phyloP scores from a whole-genome alignment of 495 filamentous ascomycete species.

The Xylaria grammica region DNA sequence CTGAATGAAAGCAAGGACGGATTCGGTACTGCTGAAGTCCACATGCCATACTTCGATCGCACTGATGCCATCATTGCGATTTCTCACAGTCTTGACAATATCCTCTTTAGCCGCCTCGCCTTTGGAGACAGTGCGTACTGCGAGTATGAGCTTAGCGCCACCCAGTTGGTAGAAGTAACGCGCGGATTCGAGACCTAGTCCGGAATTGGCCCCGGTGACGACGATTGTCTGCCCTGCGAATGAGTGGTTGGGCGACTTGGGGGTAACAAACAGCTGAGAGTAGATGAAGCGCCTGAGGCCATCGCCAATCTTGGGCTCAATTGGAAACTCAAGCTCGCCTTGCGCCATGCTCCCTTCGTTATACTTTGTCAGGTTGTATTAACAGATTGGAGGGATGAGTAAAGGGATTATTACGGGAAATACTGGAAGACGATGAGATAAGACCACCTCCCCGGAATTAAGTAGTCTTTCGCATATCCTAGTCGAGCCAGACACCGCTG shows the following conservation, averaged over 20 bases:
- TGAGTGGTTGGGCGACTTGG: slow-evolving; percentile 21
- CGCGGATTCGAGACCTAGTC: slow-evolving; percentile 54
- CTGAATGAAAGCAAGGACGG: not conserved
- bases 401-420: not conserved
- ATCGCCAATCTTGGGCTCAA: slow-evolving; percentile 5
- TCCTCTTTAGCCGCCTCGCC: slow-evolving; percentile 44
- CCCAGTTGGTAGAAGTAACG: slow-evolving; percentile 46
- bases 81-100: slow-evolving; percentile 23
- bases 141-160: slow-evolving; percentile 50
- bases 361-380: too few species aligned
- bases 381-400: too few species aligned
- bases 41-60: slow-evolving; percentile 2
- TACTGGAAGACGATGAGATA: too few species aligned
- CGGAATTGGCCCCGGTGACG: slow-evolving; percentile 58
- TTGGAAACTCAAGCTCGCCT: not conserved
- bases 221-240: slow-evolving; percentile 50
- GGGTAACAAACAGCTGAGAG: slow-evolving; percentile 51
- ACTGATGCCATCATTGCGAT: not conserved
- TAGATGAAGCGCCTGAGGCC: slow-evolving; percentile 42
- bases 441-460: too few species aligned
- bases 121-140: slow-evolving; percentile 46
- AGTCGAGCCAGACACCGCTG: not conserved
- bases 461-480: not conserved
- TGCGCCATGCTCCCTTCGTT: not conserved
- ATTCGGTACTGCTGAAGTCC: not conserved